These are phyloP conservation scores for Melaleuca alternifolia DNA, from an alignment of 345 rosid species.

Conservation along the genomic window DNA sequence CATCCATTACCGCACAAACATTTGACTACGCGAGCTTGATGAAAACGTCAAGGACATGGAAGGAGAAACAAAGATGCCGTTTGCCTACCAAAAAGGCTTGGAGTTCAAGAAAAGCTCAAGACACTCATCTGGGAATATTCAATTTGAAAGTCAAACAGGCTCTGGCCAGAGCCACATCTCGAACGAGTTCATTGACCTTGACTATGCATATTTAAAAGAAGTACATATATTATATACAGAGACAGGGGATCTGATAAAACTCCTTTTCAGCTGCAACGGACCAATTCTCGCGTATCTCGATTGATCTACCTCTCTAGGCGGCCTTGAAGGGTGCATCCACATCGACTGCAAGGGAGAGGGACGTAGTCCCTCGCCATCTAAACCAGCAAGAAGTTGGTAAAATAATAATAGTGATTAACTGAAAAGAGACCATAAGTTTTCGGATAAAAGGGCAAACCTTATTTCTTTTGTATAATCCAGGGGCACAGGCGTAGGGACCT, in stretches of 20 bases:
- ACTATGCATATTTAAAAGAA: not conserved
- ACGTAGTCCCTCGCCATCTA: not conserved
- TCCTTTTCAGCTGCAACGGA: not conserved
- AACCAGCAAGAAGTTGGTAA: not conserved
- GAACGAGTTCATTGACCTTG: not conserved
- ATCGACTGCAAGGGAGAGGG: not conserved
- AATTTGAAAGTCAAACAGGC: not conserved
- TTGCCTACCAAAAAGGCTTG: not conserved
- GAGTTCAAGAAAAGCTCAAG: not conserved
- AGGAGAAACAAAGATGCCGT: not conserved
- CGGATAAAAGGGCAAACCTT: not conserved
- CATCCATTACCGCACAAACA: not conserved
- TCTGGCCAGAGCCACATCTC: not conserved
- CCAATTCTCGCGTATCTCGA: not conserved
- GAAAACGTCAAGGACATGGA: not conserved
- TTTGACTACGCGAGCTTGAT: not conserved
- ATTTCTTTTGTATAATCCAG: not conserved
- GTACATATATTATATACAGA: not conserved
- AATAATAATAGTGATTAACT: not conserved
- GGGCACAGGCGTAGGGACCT: fast-evolving
- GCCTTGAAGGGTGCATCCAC: not conserved
- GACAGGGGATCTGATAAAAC: not conserved
- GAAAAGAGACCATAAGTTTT: not conserved
- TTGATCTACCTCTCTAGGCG: not conserved
- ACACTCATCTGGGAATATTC: not conserved